Conservation (phyloP, 1,284 basidiomycete species). For the Cryptococcus floricola region DNA sequence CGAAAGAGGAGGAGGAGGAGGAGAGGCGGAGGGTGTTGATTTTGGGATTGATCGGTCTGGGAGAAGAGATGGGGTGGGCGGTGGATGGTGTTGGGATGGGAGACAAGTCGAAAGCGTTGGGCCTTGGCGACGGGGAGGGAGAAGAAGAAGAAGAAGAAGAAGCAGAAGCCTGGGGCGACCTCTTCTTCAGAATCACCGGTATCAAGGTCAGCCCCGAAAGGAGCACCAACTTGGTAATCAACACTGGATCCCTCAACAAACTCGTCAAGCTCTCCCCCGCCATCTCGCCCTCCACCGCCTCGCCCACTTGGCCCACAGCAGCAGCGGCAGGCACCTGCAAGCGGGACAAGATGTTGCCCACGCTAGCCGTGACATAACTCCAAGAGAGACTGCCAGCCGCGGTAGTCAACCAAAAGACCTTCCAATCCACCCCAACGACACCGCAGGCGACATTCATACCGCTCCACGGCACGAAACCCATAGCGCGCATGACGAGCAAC, state of each 20-base stretch:
- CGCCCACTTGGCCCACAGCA: conserved; percentile 6
- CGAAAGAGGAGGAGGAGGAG: conserved; percentile 12
- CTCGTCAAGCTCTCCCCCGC: conserved; percentile 45
- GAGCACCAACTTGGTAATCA: conserved; percentile 48
- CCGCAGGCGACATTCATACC: conserved; percentile 92
- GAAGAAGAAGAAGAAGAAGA: not conserved
- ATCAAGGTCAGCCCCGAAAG: conserved; percentile 46
- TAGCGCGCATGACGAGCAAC: conserved; percentile 73
- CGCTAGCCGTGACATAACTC: conserved; percentile 52
- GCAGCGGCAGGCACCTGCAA: conserved; percentile 32
- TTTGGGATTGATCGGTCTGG: conserved; percentile 3
- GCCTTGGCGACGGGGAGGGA: not conserved
- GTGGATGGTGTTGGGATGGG: conserved; percentile 1
- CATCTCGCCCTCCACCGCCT: conserved; percentile 1
- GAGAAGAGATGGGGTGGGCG: not conserved
- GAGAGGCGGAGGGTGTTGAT: conserved; percentile 9
- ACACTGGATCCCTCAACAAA: conserved; percentile 47
- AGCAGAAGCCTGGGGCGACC: conserved; percentile 4
- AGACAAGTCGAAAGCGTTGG: not conserved
- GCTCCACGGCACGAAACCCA: conserved; percentile 88
- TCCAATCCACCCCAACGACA: conserved; percentile 78
- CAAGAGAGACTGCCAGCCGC: conserved; percentile 80
- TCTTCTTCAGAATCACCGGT: conserved; percentile 47
- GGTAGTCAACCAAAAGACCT: conserved; percentile 72
- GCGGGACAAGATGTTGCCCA: conserved; percentile 47